Evolutionary conservation across 2,329 filamentous ascomycete species (phyloP), one percentile per base, ranked within the genome.

Genomic region (Sporothrix luriei): DNA sequence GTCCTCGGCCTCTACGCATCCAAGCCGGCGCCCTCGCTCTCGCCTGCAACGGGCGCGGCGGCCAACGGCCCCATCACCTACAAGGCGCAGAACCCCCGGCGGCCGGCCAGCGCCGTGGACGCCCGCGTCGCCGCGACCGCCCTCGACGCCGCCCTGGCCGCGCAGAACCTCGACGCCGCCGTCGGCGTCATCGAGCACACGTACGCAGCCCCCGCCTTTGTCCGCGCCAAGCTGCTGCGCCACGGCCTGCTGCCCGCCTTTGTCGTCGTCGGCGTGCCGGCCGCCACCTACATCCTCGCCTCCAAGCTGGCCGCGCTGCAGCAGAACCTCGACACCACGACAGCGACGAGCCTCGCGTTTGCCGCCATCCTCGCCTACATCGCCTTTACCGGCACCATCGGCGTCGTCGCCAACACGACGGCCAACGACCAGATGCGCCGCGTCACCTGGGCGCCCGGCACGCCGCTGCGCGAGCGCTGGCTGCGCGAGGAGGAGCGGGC

Each of bases 361-460:
- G 87, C 87, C 0, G 94, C 92, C 14, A 91, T 95, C 65, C 81
- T 94, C 72, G 91, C 93, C 7, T 99, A 98, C 78, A 84, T 96
- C 54, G 86, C 88, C 24, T 92, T 93, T 73, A 93, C 93, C 4
- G 89, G 88, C 4, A 92, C 90, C 11, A 87, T 98, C 68, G 95
- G 94, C 2, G 81, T 95, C 54, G 88, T 98, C 49, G 93, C 94
- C 10, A 83, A 96, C 71, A 89, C 92, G 33, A 97, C 94, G 46
- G 85, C 90, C 71, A 97, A 97, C 79, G 94, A 98, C 78, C 93
- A 98, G 79, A 97, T 97, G 92, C 90, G 91, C 76, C 88, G 95
- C 24, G 93, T 98, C 5, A 94, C 92, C 2, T 99, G 95, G 95
- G 85, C 90, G 10, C 88, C 88, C 0, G 95, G 95, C 13, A 90